Percentiles rank a stretch among this genome's conserved stretches.
These are phyloP conservation scores for Salpingoeca rosetta DNA, from an alignment of 78 protist species.

Conservation along the genomic window DNA sequence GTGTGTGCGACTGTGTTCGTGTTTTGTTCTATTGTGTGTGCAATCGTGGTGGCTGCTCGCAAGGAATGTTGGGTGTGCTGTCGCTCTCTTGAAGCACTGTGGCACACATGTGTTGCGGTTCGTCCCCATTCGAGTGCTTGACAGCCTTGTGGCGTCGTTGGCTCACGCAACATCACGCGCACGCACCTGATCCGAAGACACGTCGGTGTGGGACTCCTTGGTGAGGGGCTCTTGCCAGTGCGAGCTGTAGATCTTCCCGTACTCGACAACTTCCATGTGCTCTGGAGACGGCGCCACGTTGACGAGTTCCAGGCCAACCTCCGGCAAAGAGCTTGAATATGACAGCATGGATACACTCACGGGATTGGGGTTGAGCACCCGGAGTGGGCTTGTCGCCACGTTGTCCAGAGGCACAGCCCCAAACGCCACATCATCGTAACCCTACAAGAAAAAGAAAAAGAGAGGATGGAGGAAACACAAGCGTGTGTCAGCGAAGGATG, in stretches of 20 bases:
- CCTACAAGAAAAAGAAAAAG: not conserved
- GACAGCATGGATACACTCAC: not conserved
- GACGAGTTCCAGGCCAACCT: not conserved
- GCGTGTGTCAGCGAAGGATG: not conserved
- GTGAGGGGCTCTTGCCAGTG: too few species aligned
- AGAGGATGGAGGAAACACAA: not conserved
- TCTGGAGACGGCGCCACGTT: not conserved
- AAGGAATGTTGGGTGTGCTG: too few species aligned
- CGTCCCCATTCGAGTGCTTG: too few species aligned
- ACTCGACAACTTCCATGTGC: not conserved
- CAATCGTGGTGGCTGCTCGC: too few species aligned
- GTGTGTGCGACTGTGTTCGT: too few species aligned
- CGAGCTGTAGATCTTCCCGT: not conserved
- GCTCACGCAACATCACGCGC: too few species aligned
- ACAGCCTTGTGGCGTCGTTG: too few species aligned
- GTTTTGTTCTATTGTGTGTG: too few species aligned
- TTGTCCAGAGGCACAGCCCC: not conserved
- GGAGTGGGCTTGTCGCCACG: not conserved
- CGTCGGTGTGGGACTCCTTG: too few species aligned
- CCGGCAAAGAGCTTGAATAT: not conserved
- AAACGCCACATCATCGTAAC: not conserved
- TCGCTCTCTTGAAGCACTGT: too few species aligned
- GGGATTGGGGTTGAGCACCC: not conserved
- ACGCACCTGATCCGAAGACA: too few species aligned
- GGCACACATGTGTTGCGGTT: too few species aligned